phyloP scores from a whole-genome alignment of 2,329 filamentous ascomycete species.

The Alternaria ventricosa region DNA sequence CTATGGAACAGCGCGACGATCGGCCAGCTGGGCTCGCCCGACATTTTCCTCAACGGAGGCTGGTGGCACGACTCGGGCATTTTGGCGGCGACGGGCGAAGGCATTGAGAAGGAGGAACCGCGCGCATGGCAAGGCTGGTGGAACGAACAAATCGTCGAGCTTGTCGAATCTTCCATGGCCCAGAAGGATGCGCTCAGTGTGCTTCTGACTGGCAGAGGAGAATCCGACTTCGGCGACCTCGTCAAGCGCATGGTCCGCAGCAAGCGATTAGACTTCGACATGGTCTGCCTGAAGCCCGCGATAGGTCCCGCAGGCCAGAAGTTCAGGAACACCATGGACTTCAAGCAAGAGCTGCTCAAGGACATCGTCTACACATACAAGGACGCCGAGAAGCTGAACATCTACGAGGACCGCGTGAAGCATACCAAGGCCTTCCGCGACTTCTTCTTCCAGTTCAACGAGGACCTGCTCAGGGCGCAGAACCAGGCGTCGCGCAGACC shows the following conservation, averaged over 20 bases:
- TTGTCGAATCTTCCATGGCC: slow-evolving; percentile 80
- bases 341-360: slow-evolving; percentile 86
- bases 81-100: slow-evolving; percentile 83
- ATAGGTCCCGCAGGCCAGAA: slow-evolving; percentile 80
- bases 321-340: slow-evolving; percentile 84
- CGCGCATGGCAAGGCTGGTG: slow-evolving; percentile 92
- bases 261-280: slow-evolving; percentile 83
- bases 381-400: slow-evolving; percentile 77
- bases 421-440: slow-evolving; percentile 82
- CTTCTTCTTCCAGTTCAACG: slow-evolving; percentile 82
- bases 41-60: slow-evolving; percentile 80
- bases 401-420: slow-evolving; percentile 69
- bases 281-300: slow-evolving; percentile 85
- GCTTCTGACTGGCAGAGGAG: slow-evolving; percentile 84
- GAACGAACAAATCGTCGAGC: slow-evolving; percentile 86
- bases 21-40: slow-evolving; percentile 75
- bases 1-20: slow-evolving; percentile 84
- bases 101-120: slow-evolving; percentile 79
- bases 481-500: slow-evolving; percentile 63
- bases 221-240: slow-evolving; percentile 76
- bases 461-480: slow-evolving; percentile 54
- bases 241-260: slow-evolving; percentile 81
- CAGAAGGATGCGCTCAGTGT: slow-evolving; percentile 86
- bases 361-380: slow-evolving; percentile 86
- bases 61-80: slow-evolving; percentile 98